These are phyloP conservation scores for Pyronema domesticum DNA, from an alignment of 495 filamentous ascomycete species.

Conservation along the genomic window DNA sequence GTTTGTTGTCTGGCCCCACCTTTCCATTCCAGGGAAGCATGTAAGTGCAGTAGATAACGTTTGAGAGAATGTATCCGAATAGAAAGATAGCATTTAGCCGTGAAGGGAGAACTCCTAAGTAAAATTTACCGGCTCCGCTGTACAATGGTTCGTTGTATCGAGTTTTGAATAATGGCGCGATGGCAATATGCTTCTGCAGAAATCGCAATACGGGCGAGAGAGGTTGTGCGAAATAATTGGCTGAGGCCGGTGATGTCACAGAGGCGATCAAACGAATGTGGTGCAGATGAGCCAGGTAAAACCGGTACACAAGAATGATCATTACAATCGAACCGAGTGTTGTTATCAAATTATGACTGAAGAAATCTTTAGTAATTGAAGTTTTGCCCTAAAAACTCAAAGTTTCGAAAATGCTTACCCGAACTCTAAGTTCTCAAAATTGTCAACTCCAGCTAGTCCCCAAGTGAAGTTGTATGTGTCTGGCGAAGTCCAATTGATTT, in stretches of 20 bases:
- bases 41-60: conserved; percentile 44
- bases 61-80: conserved; percentile 42
- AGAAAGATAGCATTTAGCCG: conserved; percentile 65
- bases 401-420: conserved; percentile 13
- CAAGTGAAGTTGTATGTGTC: conserved; percentile 22
- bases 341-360: conserved; percentile 14
- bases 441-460: conserved; percentile 24
- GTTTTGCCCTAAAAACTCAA: conserved; percentile 1
- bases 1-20: conserved; percentile 15
- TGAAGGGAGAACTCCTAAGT: conserved; percentile 71
- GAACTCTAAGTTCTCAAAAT: conserved; percentile 22
- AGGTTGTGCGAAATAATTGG: conserved; percentile 1
- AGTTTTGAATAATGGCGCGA: conserved; percentile 63
- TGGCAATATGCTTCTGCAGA: conserved; percentile 39
- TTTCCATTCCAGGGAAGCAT: conserved; percentile 36
- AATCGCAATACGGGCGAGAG: background rate
- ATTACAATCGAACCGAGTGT: conserved; percentile 15
- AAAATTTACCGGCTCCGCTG: conserved; percentile 28
- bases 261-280: conserved; percentile 12
- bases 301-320: conserved; percentile 17
- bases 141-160: conserved; percentile 74
- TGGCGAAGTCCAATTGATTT: conserved; percentile 18
- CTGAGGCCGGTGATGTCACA: background rate
- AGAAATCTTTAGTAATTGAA: background rate
- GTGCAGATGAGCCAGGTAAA: conserved; percentile 13